Evolutionary conservation across 202 grass and related monocot genomes (phyloP), one percentile per base, ranked within the genome.

Genomic region (Zizania palustris): DNA sequence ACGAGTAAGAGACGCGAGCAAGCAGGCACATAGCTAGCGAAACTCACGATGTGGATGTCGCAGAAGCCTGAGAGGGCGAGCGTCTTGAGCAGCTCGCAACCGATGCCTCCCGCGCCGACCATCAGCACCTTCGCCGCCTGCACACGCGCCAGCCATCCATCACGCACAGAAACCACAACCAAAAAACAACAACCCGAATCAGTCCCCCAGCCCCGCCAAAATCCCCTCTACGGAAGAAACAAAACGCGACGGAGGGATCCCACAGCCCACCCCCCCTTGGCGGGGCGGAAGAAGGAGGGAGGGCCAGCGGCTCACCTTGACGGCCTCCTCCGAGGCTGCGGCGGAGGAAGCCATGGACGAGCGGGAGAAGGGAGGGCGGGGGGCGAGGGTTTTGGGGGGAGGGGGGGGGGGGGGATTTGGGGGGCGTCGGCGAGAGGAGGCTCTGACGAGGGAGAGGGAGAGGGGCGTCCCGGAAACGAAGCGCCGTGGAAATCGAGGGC

Each of bases 11-110:
- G 41, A 28, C 28, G 28, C 28, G 51, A 28, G 4, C 7, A 4
- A 57, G 1, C 10, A 55, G 16, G 5, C 42, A 16, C 20, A 38
- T 16, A 15, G 21, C 50, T 0, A 45, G 4, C 44, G 2, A 36
- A 8, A 73, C 86, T 86, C 65, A 99, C 96, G 82, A 99, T 89
- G 91, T 99, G 89, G 63, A 99, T 93, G 81, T 99, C 92, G 36
- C 57, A 63, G 73, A 99, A 99, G 46, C 89, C 91, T 22, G 96
- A 93, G 60, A 99, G 91, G 9, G 92, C 96, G 60, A 99, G 92
- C 38, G 96, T 99, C 83, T 99, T 99, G 81, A 99, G 89, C 48
- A 99, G 88, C 89, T 99, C 96, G 85, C 96, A 99, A 6, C 96
- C 96, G 65, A 99, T 99, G 18, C 96, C 96, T 38, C 96, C 96